These are phyloP conservation scores for Quambalaria eucalypti DNA, from an alignment of 1,284 basidiomycete species.

Conservation along the genomic window DNA sequence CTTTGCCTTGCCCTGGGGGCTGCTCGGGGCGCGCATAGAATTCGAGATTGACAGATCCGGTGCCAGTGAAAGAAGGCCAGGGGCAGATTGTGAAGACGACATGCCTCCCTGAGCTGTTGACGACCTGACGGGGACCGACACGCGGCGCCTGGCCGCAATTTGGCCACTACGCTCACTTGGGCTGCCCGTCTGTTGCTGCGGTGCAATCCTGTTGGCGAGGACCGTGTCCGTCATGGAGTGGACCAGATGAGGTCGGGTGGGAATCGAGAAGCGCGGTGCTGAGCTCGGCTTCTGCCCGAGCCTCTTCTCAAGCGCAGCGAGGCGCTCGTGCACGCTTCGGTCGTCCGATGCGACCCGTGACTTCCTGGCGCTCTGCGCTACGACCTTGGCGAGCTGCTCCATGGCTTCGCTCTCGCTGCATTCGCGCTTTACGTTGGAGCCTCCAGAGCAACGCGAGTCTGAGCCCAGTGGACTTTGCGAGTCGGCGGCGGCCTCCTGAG, in stretches of 20 bases:
- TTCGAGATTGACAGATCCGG: too few species aligned
- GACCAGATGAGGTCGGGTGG: too few species aligned
- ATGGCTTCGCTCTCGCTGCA: constrained; percentile 42
- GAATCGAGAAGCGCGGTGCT: too few species aligned
- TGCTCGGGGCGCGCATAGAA: too few species aligned
- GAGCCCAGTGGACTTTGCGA: constrained; percentile 22
- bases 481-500: neutral
- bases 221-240: too few species aligned
- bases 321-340: neutral
- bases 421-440: constrained; percentile 41
- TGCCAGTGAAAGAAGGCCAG: too few species aligned
- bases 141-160: too few species aligned
- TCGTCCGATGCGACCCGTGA: neutral
- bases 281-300: neutral
- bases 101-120: too few species aligned
- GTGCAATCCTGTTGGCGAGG: neutral
- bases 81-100: too few species aligned
- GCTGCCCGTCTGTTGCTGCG: neutral
- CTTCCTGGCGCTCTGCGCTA: constrained; percentile 40
- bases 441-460: constrained; percentile 42
- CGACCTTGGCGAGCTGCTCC: constrained; percentile 41
- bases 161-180: neutral
- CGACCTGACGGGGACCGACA: too few species aligned
- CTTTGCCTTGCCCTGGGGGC: too few species aligned
- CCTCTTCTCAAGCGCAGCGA: neutral